A percentile compares a stretch with the other conserved stretches of the same genome.
Conservation (phyloP, 2,329 filamentous ascomycete genomes). For the Sordariomycetes sp. region DNA sequence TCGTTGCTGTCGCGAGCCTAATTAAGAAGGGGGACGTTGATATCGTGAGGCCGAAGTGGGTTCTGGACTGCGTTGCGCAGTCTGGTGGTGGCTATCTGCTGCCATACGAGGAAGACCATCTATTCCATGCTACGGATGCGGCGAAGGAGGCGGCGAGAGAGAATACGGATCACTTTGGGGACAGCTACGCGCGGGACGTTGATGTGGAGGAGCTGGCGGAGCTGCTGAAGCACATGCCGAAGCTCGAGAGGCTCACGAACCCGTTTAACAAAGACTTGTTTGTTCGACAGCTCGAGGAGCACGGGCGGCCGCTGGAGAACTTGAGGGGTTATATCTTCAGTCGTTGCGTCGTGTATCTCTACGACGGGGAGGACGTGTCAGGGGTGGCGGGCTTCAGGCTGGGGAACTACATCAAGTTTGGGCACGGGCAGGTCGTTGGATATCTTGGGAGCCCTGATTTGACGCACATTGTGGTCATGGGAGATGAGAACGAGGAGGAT, state of each 20-base stretch:
- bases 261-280: conserved; percentile 32
- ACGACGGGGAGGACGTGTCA: conserved; percentile 15
- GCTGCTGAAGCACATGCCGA: conserved; percentile 35
- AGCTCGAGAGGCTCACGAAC: conserved; percentile 21
- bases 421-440: conserved; percentile 44
- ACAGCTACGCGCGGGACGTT: conserved; percentile 69
- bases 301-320: conserved; percentile 36
- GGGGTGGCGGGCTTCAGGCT: conserved; percentile 24
- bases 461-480: conserved; percentile 58
- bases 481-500: conserved; percentile 21
- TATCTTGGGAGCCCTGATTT: conserved; percentile 35
- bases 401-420: conserved; percentile 52
- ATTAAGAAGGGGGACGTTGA: conserved; percentile 58
- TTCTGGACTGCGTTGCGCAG: conserved; percentile 65
- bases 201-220: conserved; percentile 46
- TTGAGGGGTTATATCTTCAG: conserved; percentile 40
- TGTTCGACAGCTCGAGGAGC: conserved; percentile 39
- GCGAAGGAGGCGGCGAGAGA: conserved; percentile 38
- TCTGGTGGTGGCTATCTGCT: conserved; percentile 48
- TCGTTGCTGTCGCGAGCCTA: conserved; percentile 72
- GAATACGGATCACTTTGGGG: conserved; percentile 65
- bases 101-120: conserved; percentile 45
- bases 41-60: conserved; percentile 70
- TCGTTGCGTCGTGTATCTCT: conserved; percentile 27
- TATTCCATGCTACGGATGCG: conserved; percentile 54